Evolutionary conservation across 441 rosid species (phyloP), one percentile per base, ranked within the genome.

Genomic region (Jatropha podagrica): DNA sequence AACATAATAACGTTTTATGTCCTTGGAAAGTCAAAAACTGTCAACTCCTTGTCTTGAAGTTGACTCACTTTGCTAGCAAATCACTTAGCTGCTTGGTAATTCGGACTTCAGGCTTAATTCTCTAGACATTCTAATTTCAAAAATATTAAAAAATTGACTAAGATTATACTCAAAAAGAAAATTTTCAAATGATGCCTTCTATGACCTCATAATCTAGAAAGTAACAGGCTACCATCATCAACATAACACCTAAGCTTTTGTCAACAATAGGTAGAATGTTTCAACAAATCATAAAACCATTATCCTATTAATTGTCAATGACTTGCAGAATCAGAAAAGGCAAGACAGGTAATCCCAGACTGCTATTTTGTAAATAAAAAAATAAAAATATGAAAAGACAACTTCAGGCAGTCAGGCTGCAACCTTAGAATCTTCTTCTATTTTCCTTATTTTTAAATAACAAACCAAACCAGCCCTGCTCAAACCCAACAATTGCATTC

Each of bases 261-360:
- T 32, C 27, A 44, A 27, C 46, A 48, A 52, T 14, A 63, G 51
- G 38, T 18, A n/a, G 27, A 73, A 73, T 49, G 46, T 63, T 73
- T 73, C 61, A 63, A 23, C 26, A n/a, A 49, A 51, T 49, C 20
- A 63, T 12, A 7, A 32, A 73, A 7, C 2, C 14, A 20, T 63
- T 23, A 49, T 4, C 32, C 11, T 32, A 49, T 20, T 38, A 26
- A 15, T 38, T 20, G 72, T 44, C 27, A 15, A 42, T 15, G 5
- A 66, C 61, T 20, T 26, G 54, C 27, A 23, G n/a, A 68, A 68
- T 58, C 66, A 54, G 65, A 49, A 75, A 60, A 59, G 26, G 59
- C 37, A 18, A 27, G 75, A 37, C 27, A 63, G 60, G 46, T 61
- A 61, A 27, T 48, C 14, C 15, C 32, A 44, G 27, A 37, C 58